A percentile compares a stretch with the other conserved stretches of the same genome.
Conservation (phyloP, 352 stramenopile genomes). For the Phytophthora quininea region DNA sequence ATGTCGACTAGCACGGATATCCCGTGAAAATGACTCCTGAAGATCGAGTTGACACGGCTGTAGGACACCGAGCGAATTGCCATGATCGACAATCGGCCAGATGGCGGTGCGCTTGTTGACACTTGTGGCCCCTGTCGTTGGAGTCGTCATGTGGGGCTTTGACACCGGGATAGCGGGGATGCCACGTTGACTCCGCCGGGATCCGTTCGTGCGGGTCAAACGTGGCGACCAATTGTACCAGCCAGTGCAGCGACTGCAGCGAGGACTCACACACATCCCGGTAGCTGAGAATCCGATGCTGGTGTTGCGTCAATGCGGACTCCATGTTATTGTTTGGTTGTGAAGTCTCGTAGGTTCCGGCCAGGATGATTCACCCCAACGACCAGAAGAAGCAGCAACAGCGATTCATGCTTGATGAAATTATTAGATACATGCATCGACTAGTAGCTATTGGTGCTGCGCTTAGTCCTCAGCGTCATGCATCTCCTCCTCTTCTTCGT, state of each 20-base stretch:
- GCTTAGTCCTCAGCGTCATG: constrained; percentile 45
- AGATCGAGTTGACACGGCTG: constrained; percentile 14
- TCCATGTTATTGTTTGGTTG: too few relatives aligned
- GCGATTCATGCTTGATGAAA: constrained; percentile 19
- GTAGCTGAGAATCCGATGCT: too few relatives aligned
- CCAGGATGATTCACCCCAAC: too few relatives aligned
- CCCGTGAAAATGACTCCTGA: constrained; percentile 12
- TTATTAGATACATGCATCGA: constrained; percentile 42
- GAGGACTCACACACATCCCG: too few relatives aligned
- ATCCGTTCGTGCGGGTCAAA: neutral
- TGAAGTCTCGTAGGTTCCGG: too few relatives aligned
- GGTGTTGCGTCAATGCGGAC: too few relatives aligned
- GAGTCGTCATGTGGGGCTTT: neutral
- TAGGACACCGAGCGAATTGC: constrained; percentile 25
- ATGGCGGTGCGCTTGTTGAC: constrained; percentile 25
- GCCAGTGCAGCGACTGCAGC: neutral
- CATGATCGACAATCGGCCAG: constrained; percentile 13
- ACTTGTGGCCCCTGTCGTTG: constrained; percentile 10
- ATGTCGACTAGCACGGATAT: neutral
- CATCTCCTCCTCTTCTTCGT: constrained; percentile 54
- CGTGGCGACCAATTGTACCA: neutral
- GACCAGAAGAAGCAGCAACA: neutral
- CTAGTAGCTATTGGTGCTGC: constrained; percentile 24
- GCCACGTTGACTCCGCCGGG: neutral
- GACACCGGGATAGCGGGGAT: neutral